Base-by-base conservation (phyloP, 2,329 filamentous ascomycete species). In the Epichloe glyceriae region DNA sequence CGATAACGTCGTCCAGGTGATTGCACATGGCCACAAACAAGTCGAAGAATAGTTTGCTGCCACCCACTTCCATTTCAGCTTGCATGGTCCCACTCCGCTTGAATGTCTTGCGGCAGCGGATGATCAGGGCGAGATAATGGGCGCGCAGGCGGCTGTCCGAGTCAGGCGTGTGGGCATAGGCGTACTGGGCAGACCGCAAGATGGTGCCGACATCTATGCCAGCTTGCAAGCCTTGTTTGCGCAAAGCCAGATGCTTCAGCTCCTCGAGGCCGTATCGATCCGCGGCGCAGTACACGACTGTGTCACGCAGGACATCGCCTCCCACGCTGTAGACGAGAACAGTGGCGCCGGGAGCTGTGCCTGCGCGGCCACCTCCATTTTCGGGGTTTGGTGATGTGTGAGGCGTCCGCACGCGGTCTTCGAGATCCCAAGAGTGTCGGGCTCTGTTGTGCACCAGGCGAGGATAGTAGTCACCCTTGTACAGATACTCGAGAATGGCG, bases 1-100 rank as follows among this genome's bases (percentile, higher is more conserved):
- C 88, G 72, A 88, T 85, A 72, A 96, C 82, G 71, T 96, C 90
- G 79, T 96, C 90, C 65, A 96, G 85, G 75, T 95, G 90, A 73
- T 95, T 96, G 78, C 88, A 95, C 85, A 96, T 87, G 63, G 90
- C 90, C 67, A 96, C 90, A 70, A 96, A 97, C 70, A 97, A 76
- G 78, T 96, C 90, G 74, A 97, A 97, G 79, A 93, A 96, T 73
- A 96, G 78, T 78, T 90, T 90, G 72, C 81, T 78, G 64, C 73
- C 89, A 68, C 90, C 89, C 70, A 82, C 82, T 76, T 95, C 88
- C 90, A 97, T 96, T 76, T 96, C 90, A 74, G 86, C 85, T 79
- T 96, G 90, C 89, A 96, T 95, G 70, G 90, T 96, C 72, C 90
- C 90, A 75, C 89, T 95, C 72, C 86, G 83, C 84, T 95, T 96